Evolutionary conservation across 148 eudicot genomes (phyloP), one percentile per base, ranked within the genome.

Genomic region (Dysphania ambrosioides): DNA sequence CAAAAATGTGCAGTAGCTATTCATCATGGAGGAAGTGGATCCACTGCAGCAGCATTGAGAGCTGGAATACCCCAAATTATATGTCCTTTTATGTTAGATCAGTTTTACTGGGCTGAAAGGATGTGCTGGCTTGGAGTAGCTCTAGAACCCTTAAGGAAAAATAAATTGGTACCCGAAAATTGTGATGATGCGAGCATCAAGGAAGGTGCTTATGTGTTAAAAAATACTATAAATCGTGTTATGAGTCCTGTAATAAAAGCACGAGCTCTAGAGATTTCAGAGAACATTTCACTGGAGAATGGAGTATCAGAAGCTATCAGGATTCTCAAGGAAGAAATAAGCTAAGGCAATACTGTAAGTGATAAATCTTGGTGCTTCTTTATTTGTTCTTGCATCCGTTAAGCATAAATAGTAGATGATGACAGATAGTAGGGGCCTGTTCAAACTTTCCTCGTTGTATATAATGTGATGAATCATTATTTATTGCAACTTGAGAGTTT

Each of bases 1-100:
- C 91, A 78, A 36, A 87, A 83, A 81, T 95, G 99, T 79, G 84
- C 86, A 72, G 87, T 85, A 79, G 99, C 80, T 68, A 72, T 95
- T 73, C 99, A 92, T 88, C 99, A 95, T 31, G 97, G 99, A 27
- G 99, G 99, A 70, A 95, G 99, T 85, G 99, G 99, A 64, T 86
- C 99, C 44, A 90, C 97, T 64, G 99, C 99, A 61, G 99, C 93
- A 13, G 97, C 99, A 58, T 77, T 95, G 49, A 88, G 75, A 42
- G 93, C 93, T n/a, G 99, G 99, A 79, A 81, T 87, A 72, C 94
- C 99, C 51, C 98, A 94, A 89, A 77, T 96, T 75, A 12, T 92
- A 36, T 92, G 97, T 66, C 99, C 99, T 13, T 91, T 91, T 78
- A 86, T 90, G 83, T 85, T 91, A 72, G 97, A 96, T 84, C 97